Evolutionary conservation across 164 flowering plant species (phyloP), one percentile per base, ranked within the genome.

Genomic region (Chloranthus sessilifolius): DNA sequence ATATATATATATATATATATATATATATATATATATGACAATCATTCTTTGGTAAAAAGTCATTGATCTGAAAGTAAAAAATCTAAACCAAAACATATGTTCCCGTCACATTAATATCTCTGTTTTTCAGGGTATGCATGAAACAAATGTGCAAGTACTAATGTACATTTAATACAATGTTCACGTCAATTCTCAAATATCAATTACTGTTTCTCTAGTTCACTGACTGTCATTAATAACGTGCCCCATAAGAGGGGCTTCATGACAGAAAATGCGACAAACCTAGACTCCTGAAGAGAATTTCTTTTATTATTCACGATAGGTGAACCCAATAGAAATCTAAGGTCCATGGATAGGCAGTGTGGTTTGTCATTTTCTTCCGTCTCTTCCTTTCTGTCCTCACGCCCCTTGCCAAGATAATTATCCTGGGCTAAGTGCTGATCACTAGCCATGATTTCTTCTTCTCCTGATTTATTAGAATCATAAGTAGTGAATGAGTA

Each of bases 251-350:
- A 10, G 34, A 43, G 23, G 19, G 23, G 16, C 1, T 34, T 12
- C 29, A 20, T 19, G 37, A 12, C 7, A 52, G 33, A 5, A 1
- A 37, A 4, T 19, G 30, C 15, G 19, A 55, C 69, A 61, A 57
- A 78, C 82, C 87, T 76, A 28, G 85, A 69, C 16, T 66, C 66
- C 7, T 23, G 35, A 11, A 48, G 14, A 21, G 69, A 50, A 53
- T 41, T 27, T 34, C 46, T 60, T 35, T 53, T 53, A 11, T 3
- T 50, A 48, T 46, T 59, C 47, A 58, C 58, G 6, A 12, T 9
- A 8, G 74, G 53, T 57, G 69, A 68, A 57, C 68, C 55, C 22
- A 77, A 55, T 7, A 78, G 59, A 50, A 50, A 68, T 25, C 66
- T 64, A 61, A 67, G 60, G 40, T 78, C 72, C 8, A 55, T 42